Conservation (phyloP, 805 yeast species). For the Ogataea nonfermentans region DNA sequence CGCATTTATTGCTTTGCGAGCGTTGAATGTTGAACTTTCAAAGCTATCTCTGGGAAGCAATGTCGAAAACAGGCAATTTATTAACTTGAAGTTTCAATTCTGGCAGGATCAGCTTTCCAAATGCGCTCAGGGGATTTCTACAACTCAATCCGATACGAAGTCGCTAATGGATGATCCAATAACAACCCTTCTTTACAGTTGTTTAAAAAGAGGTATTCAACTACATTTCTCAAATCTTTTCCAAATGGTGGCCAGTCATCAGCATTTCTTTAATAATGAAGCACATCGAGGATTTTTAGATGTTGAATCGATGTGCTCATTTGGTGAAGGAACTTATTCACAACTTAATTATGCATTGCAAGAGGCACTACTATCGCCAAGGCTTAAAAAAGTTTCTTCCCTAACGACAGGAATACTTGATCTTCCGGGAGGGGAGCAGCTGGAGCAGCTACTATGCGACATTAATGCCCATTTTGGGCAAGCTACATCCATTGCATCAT, state of each 20-base stretch:
- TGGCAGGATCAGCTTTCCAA: conserved; percentile 65
- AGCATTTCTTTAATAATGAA: conserved; percentile 47
- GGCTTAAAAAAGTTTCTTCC: conserved; percentile 49
- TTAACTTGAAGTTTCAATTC: conserved; percentile 60
- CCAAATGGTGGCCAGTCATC: conserved; percentile 58
- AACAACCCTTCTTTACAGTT: conserved; percentile 54
- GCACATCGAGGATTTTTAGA: conserved; percentile 41
- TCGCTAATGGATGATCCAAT: conserved; percentile 55
- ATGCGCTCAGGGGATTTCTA: conserved; percentile 24
- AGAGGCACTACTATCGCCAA: conserved; percentile 54
- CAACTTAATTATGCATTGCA: conserved; percentile 70
- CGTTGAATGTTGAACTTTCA: conserved; percentile 60
- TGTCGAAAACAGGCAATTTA: conserved; percentile 35
- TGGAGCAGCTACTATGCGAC: conserved; percentile 44
- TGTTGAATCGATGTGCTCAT: conserved; percentile 61
- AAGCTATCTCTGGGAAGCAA: conserved; percentile 30
- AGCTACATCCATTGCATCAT: conserved; percentile 67
- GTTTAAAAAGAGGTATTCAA: conserved; percentile 46
- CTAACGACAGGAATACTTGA: conserved; percentile 46
- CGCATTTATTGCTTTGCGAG: conserved; percentile 60
- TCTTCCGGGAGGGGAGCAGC: conserved; percentile 32
- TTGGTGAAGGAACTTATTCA: conserved; percentile 77
- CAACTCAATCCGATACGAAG: not conserved
- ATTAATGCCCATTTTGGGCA: conserved; percentile 82
- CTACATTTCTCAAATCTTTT: conserved; percentile 55